Percentiles rank a stretch among this genome's conserved stretches.
These are phyloP conservation scores for Fusarium sp. DNA, from an alignment of 2,329 filamentous ascomycete species.

Conservation along the genomic window DNA sequence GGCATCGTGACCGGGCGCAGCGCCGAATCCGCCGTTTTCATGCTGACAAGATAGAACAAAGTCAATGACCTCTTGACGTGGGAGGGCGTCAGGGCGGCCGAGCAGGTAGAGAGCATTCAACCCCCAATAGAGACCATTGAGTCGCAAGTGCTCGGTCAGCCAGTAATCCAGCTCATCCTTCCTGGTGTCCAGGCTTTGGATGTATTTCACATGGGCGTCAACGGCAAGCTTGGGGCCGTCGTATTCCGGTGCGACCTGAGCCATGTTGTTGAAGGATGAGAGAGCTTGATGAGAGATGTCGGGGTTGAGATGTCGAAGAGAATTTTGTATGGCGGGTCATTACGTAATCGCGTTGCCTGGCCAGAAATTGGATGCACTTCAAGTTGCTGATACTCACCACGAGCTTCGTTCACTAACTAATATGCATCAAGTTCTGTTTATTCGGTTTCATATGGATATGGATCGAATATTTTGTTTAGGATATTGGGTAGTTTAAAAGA, in stretches of 20 bases:
- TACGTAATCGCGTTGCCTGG: slow-evolving; percentile 36
- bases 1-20: slow-evolving; percentile 92
- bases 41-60: slow-evolving; percentile 97
- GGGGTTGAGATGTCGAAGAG: slow-evolving; percentile 21
- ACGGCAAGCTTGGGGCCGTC: slow-evolving; percentile 61
- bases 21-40: slow-evolving; percentile 89
- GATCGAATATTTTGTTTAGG: neutral
- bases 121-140: slow-evolving; percentile 98
- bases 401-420: neutral
- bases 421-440: neutral
- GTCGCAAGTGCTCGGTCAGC: slow-evolving; percentile 94
- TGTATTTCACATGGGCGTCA: slow-evolving; percentile 84
- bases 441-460: neutral
- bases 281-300: neutral
- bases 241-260: slow-evolving; percentile 41
- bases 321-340: slow-evolving; percentile 25
- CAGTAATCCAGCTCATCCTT: slow-evolving; percentile 98
- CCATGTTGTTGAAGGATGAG: slow-evolving; percentile 44
- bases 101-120: slow-evolving; percentile 89
- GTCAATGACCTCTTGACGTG: slow-evolving; percentile 83
- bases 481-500: neutral
- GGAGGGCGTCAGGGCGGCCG: slow-evolving; percentile 81
- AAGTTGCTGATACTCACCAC: neutral
- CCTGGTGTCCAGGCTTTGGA: slow-evolving; percentile 90
- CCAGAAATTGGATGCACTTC: neutral